Base-by-base conservation (phyloP, 169 alveolate genomes). In the Babesia sp. region DNA sequence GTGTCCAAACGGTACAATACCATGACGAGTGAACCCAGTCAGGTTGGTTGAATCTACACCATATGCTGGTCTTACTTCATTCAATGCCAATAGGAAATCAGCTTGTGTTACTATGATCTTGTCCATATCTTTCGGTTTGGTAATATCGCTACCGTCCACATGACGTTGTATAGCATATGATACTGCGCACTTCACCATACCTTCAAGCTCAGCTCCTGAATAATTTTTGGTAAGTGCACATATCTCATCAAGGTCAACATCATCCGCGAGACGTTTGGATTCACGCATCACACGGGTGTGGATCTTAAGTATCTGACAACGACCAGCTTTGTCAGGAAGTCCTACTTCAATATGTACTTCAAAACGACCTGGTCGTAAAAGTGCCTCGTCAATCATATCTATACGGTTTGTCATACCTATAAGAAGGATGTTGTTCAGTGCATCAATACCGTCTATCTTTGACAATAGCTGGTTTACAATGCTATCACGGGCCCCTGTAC, bases 141-240 rank as follows among this genome's bases (percentile, higher is more conserved):
- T 57, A n/a, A 91, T 59, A 59, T 91, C 94, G 16, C 80, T 81
- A 67, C 91, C 85, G 57, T 91, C 91, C 29, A 89, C 95, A 75
- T 95, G 94, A 24, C 98, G 85, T 37, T 95, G 95, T 76, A 96
- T 94, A 41, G 99, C 99, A 83, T 91, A 94, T 8, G 98, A 92
- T 6, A 97, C 96, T 9, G 99, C 98, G 44, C 95, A 87, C 88
- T 96, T 92, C 34, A 96, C 98, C 61, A 95, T 75, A 0, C 97
- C 97, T 83, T 94, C 99, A 42, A 98, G 90, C 91, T 98, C 99
- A 6, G 99, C 99, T 2, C 99, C 99, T 0, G 99, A 96, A 84
- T 95, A 98, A 81, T 98, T 98, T 76, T 97, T 96, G 3, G 99
- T 96, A 58, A 70, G 76, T 48, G 89, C 84, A 20, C 99, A 98